Evolutionary conservation across 1,139 yeast species (phyloP), one percentile per base, ranked within the genome.

Genomic region (Schizosaccharomyces versatilis): DNA sequence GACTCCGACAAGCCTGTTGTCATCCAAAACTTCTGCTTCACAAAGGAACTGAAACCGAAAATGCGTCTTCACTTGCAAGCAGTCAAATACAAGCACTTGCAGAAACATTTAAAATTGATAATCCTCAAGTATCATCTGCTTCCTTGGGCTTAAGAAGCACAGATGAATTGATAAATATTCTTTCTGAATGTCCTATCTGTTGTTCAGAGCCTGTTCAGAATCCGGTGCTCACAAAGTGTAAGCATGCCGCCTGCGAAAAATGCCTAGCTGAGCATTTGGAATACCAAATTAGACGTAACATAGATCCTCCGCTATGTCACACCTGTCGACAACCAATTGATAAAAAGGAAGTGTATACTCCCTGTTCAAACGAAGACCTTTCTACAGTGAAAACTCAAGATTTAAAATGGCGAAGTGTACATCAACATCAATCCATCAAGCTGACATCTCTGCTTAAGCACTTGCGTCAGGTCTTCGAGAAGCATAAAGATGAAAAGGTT

Each of bases 1-100:
- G 97, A 56, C 71, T 90, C 51, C 73, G 97, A 56, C 97, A 90
- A 65, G 77, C 83, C 0, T 90, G 97, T 64, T 85, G 95, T 64
- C 96, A 90, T 65, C 75, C 82, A 12, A 70, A 67, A 2, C 58
- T 66, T 3, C 38, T 44, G 36, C n/a, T 36, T 6, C 19, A 57
- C 49, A 62, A 51, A 10, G 55, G 55, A 8, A 58, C 55, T 3
- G 53, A 54, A 10, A 57, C 51, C 14, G 57, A 53, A 14, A 54
- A 51, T 8, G 59, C 51, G 12, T 54, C 47, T 47, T 56, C 51
- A n/a, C 52, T 41, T 7, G 54, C 48, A 7, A 51, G 49, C n/a
- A 41, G 55, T n/a, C 52, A 53, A 14, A 39, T 36, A 8, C 53
- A 53, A 8, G 42, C 51, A n/a, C 48, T 41, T 41, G 60, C 47